Conservation (phyloP, 1,284 basidiomycete genomes). For the Cerioporus squamosus region DNA sequence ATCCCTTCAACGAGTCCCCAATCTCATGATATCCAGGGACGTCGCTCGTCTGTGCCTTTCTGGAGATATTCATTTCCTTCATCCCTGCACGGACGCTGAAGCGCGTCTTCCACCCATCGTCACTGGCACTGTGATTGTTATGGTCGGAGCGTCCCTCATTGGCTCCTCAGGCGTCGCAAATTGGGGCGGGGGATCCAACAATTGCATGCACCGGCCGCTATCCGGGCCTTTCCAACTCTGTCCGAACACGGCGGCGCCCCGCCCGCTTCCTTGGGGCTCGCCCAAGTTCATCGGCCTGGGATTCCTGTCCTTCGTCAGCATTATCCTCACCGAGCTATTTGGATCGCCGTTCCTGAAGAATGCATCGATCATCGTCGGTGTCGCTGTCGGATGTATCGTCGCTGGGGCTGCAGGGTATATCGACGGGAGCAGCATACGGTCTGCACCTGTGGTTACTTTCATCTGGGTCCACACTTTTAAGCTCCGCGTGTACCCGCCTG, state of each 20-base stretch:
- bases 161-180: conserved; percentile 76
- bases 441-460: conserved; percentile 80
- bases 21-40: conserved; percentile 54
- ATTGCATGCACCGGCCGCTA: conserved; percentile 60
- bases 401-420: conserved; percentile 79
- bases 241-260: conserved; percentile 68
- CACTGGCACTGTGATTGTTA: conserved; percentile 74
- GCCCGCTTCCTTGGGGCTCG: conserved; percentile 70
- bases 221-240: conserved; percentile 73
- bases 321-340: conserved; percentile 79
- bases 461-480: conserved; percentile 85
- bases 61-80: conserved; percentile 82
- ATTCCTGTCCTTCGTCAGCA: conserved; percentile 80
- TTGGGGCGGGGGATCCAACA: conserved; percentile 85
- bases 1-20: neutral
- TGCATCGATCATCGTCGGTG: conserved; percentile 71
- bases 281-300: conserved; percentile 86
- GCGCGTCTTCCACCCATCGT: conserved; percentile 80
- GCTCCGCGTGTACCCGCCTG: conserved; percentile 78
- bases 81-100: conserved; percentile 66
- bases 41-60: conserved; percentile 77
- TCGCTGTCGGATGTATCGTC: conserved; percentile 79
- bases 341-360: conserved; percentile 86
- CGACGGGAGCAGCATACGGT: conserved; percentile 61
- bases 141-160: conserved; percentile 80